Conservation (phyloP, 1,284 basidiomycete genomes). For the Moniliella sp. region DNA sequence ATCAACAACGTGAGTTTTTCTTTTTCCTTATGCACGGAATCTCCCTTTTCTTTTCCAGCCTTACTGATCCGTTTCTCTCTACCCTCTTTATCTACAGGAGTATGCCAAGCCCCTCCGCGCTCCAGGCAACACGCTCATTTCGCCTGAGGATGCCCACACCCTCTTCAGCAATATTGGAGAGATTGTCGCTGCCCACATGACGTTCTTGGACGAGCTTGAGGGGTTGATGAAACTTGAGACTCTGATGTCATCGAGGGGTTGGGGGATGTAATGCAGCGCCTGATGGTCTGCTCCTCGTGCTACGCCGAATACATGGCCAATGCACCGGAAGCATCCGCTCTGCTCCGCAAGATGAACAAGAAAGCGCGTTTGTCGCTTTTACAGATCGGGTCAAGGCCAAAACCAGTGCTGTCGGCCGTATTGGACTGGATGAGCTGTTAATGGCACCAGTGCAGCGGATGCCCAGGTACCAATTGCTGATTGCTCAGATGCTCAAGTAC, state of each 20-base stretch:
- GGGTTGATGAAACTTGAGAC: conserved; percentile 39
- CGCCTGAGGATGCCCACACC: conserved; percentile 68
- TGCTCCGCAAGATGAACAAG: conserved; percentile 60
- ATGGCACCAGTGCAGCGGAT: conserved; percentile 99
- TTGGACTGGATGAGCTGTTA: conserved; percentile 63
- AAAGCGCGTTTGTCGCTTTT: conserved; percentile 53
- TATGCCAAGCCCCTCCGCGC: conserved; percentile 71
- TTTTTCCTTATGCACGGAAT: background rate
- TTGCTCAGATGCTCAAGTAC: conserved; percentile 40
- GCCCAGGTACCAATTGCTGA: conserved; percentile 78
- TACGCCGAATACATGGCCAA: conserved; percentile 77
- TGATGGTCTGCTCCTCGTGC: conserved; percentile 47
- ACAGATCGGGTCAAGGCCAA: conserved; percentile 62
- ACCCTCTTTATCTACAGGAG: conserved; percentile 2
- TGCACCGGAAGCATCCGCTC: conserved; percentile 72
- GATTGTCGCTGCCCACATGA: conserved; percentile 62
- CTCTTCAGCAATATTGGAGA: conserved; percentile 83
- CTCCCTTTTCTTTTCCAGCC: background rate
- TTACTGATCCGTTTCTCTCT: background rate
- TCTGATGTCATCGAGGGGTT: conserved; percentile 42
- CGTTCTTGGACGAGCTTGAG: conserved; percentile 65
- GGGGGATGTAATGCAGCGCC: conserved; percentile 56
- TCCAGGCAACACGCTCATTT: conserved; percentile 65
- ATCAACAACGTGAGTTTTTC: conserved; percentile 7
- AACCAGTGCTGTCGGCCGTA: conserved; percentile 53